Base-by-base conservation (phyloP, 1,284 basidiomycete genomes). In the Rhodotorula sp. region DNA sequence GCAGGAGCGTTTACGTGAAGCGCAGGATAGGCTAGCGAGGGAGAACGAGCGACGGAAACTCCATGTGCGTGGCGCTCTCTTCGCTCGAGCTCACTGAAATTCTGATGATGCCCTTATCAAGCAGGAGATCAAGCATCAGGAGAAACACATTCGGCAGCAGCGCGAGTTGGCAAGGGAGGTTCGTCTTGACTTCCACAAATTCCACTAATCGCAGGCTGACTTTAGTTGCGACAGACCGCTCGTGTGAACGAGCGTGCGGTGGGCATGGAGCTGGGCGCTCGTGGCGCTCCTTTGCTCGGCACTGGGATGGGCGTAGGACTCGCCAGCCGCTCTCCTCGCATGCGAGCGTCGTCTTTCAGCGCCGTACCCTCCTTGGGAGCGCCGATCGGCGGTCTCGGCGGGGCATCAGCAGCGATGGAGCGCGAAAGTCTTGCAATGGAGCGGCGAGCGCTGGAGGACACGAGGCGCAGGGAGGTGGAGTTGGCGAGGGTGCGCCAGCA, bases 121-220 rank as follows among this genome's bases (percentile, higher is more conserved):
- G n/a, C 28, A 67, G 56, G 61, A 44, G 52, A 59, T 68, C 52
- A 59, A 68, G 56, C 64, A 65, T 22, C 52, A 62, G 22, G 52
- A 69, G 60, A 54, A 54, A 6, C 51, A 65, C 20, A 58, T 69
- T 11, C 56, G 64, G 15, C 52, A 65, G 30, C 47, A 54, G 8
- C 53, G 47, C 2, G 52, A 60, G 13, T 30, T 68, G 20, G 50
- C 50, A 44, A 16, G 54, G 26, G 53, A 64, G 62, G 62, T 52
- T 31, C 22, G 54, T 18, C 16, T 24, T 22, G 7, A 18, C 22
- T 22, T 15, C 10, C 28, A 9, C 22, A 26, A 16, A n/a, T 28
- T 16, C 13, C 22, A 8, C 8, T 8, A 0, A 22, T 24, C n/a
- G 18, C 31, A n/a, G 2, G 31, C 52, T 60, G 26, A 31, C 37